Evolutionary conservation across 202 grass and related monocot species (phyloP).

Genomic region (Carex sylvatica): DNA sequence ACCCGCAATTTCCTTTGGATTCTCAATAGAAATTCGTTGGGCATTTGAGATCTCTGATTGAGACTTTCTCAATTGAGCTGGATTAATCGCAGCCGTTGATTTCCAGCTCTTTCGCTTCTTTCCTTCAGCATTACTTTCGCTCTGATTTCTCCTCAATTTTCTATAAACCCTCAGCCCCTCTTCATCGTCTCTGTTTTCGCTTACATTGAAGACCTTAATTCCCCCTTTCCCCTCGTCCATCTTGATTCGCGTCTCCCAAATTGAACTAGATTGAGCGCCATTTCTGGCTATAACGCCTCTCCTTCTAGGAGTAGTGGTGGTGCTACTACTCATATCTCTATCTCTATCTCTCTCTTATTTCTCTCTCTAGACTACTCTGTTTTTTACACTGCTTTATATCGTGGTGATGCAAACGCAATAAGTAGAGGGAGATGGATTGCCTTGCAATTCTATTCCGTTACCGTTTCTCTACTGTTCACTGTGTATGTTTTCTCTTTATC

Average conservation of each 20-base stretch:
- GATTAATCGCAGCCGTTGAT: constrained; percentile 43
- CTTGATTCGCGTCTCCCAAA: constrained; percentile 90
- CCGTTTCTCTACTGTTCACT: not conserved
- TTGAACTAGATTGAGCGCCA: constrained; percentile 38
- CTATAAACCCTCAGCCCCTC: constrained; percentile 70
- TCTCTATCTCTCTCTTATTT: not conserved
- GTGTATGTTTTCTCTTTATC: not conserved
- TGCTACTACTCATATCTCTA: not conserved
- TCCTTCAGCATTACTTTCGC: constrained; percentile 39
- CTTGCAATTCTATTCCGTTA: constrained; percentile 19
- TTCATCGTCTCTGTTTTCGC: constrained; percentile 63
- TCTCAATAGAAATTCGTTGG: not conserved
- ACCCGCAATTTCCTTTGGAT: constrained; percentile 2
- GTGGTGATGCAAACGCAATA: not conserved
- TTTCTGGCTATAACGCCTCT: constrained; percentile 38
- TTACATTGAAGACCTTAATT: constrained; percentile 80
- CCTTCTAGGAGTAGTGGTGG: constrained; percentile 21
- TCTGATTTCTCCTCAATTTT: constrained; percentile 72
- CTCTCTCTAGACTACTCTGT: not conserved
- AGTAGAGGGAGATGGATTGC: not conserved
- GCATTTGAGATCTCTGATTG: constrained; percentile 42
- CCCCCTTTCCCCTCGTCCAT: constrained; percentile 95
- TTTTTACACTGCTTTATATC: not conserved
- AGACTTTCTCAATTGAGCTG: constrained; percentile 38
- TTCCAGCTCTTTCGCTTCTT: constrained; percentile 87